These are phyloP conservation scores for Zymoseptoria passerinii DNA, from an alignment of 2,329 filamentous ascomycete genomes.

Conservation along the genomic window DNA sequence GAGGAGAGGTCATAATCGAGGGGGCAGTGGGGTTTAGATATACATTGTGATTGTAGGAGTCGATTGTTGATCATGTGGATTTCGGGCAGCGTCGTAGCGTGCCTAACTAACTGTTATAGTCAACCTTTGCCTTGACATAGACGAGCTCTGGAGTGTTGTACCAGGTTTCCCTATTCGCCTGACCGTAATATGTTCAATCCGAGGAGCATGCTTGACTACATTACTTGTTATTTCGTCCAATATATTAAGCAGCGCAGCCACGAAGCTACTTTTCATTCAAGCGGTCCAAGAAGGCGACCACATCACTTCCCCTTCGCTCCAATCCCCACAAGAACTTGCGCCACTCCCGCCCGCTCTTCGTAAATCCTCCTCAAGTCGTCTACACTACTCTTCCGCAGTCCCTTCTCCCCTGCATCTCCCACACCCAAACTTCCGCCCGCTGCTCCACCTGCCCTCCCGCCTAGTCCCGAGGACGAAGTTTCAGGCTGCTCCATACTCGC, in stretches of 20 bases:
- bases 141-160: no score
- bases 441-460: neutral
- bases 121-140: no score
- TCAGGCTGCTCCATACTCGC: constrained; percentile 33
- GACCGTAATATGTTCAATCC: no score
- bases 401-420: constrained; percentile 3
- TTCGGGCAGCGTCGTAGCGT: no score
- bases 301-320: constrained; percentile 1
- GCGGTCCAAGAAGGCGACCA: neutral
- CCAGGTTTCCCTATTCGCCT: no score
- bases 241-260: no score
- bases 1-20: constrained; percentile 5
- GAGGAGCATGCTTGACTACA: no score
- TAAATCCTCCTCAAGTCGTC: constrained; percentile 42
- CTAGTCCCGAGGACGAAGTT: neutral
- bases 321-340: constrained; percentile 13
- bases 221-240: no score
- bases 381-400: constrained; percentile 34
- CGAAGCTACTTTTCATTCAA: neutral
- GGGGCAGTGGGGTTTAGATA: constrained; percentile 8
- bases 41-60: neutral
- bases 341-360: constrained; percentile 40
- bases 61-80: neutral
- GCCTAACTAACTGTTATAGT: no score
- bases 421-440: neutral